Evolutionary conservation across 2,329 filamentous ascomycete genomes (phyloP).

Genomic region (Colletotrichum cuscutae): DNA sequence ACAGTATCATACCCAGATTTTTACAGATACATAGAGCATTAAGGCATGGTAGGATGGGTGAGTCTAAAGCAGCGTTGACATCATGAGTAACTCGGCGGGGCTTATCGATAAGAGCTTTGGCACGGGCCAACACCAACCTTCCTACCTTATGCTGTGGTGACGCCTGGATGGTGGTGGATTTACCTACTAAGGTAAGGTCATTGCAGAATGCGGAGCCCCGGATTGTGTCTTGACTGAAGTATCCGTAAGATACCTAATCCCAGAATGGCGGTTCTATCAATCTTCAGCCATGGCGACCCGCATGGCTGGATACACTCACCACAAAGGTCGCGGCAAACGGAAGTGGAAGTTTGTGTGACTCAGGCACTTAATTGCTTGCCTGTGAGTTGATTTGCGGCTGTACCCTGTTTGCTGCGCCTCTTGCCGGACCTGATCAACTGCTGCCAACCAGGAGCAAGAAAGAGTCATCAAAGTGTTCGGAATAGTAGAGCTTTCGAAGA

Average conservation of each 20-base stretch:
- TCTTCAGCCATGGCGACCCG: neutral
- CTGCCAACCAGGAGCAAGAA: neutral
- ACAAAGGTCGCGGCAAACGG: neutral
- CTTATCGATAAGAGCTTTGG: conserved; percentile 38
- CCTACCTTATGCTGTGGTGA: neutral
- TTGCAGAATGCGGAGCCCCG: conserved; percentile 14
- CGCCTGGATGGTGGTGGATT: neutral
- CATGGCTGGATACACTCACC: neutral
- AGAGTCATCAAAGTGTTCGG: neutral
- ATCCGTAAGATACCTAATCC: neutral
- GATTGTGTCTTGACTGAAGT: neutral
- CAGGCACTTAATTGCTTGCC: neutral
- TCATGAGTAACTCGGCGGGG: conserved; percentile 33
- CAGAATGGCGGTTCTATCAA: neutral
- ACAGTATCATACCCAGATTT: neutral
- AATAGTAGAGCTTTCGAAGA: neutral
- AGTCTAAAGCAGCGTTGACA: conserved; percentile 20
- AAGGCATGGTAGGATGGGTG: neutral
- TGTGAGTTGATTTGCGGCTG: neutral
- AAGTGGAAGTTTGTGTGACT: neutral
- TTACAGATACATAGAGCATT: neutral
- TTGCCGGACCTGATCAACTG: neutral
- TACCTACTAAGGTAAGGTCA: too few species aligned
- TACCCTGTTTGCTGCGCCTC: neutral
- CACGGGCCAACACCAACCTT: conserved; percentile 20